phyloP scores from a whole-genome alignment of 1,284 basidiomycete genomes.

The Tilletia walkeri region DNA sequence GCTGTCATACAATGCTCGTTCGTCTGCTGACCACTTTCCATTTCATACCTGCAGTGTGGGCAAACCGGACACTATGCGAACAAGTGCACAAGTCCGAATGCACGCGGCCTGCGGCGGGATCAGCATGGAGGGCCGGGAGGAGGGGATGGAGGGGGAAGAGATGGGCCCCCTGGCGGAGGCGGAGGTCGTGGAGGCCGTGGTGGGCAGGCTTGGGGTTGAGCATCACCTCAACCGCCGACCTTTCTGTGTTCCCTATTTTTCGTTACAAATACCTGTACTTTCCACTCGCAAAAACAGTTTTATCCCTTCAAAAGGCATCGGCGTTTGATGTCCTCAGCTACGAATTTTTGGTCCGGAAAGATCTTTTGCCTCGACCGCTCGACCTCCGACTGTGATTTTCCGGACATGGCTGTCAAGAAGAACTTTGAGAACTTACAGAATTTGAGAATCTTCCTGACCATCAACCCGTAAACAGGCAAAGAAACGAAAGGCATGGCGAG shows the following conservation, averaged over 20 bases:
- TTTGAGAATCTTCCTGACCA: not conserved
- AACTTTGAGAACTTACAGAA: too few relatives aligned
- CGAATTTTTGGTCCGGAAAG: too few relatives aligned
- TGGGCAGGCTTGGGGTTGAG: too few relatives aligned
- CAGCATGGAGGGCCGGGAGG: not conserved
- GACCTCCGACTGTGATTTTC: too few relatives aligned
- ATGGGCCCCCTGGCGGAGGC: slow-evolving; percentile 4
- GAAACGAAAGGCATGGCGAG: not conserved
- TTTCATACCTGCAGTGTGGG: slow-evolving; percentile 31
- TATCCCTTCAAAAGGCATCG: too few relatives aligned
- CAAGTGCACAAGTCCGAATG: slow-evolving; percentile 44
- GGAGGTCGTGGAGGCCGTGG: not conserved
- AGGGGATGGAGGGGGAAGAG: not conserved
- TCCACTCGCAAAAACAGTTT: too few relatives aligned
- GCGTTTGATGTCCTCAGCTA: too few relatives aligned
- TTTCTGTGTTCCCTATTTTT: too few relatives aligned
- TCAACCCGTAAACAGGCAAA: not conserved
- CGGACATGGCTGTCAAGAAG: too few relatives aligned
- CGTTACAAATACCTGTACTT: too few relatives aligned
- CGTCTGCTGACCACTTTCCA: not conserved
- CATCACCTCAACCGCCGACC: too few relatives aligned
- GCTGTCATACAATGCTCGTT: not conserved
- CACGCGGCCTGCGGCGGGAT: slow-evolving; percentile 29
- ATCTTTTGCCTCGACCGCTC: too few relatives aligned
- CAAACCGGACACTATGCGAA: slow-evolving; percentile 54